Percentiles rank a stretch among this genome's conserved stretches.
These are phyloP conservation scores for Saitoella complicata DNA, from an alignment of 805 yeast species.

Conservation along the genomic window DNA sequence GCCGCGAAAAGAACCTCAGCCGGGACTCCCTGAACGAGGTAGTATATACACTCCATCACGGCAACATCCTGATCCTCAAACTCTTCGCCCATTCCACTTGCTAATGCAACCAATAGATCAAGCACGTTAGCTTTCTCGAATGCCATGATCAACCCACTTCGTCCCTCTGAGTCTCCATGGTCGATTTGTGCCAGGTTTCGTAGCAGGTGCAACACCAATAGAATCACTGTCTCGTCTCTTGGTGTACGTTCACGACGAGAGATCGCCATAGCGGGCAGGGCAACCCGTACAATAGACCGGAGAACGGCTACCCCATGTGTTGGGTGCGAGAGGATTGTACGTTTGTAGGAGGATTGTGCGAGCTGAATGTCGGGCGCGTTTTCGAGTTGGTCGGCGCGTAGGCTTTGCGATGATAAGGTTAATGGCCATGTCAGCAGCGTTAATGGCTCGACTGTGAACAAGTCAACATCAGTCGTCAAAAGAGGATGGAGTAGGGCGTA, in stretches of 20 bases:
- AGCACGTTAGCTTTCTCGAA: conserved; percentile 61
- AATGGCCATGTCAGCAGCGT: conserved; percentile 81
- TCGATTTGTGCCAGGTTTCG: conserved; percentile 68
- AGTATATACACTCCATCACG: conserved; percentile 53
- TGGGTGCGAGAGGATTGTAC: conserved; percentile 39
- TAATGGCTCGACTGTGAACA: conserved; percentile 43
- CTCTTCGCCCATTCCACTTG: conserved; percentile 47
- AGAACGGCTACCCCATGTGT: conserved; percentile 38
- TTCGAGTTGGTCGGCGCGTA: conserved; percentile 34
- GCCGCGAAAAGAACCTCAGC: conserved; percentile 19
- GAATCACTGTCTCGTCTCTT: conserved; percentile 56
- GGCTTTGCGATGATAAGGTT: conserved; percentile 41
- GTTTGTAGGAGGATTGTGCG: conserved; percentile 58
- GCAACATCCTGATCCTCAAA: conserved; percentile 48
- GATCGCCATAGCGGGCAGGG: conserved; percentile 41
- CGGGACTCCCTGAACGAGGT: conserved; percentile 42
- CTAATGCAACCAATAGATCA: conserved; percentile 51
- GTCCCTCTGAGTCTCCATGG: conserved; percentile 32
- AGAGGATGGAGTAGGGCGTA: conserved; percentile 1
- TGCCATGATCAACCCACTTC: conserved; percentile 38
- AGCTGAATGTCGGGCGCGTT: conserved; percentile 45
- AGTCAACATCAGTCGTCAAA: neutral
- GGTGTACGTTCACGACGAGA: conserved; percentile 41
- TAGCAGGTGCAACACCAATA: conserved; percentile 54
- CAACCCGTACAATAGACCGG: conserved; percentile 52